phyloP scores from a whole-genome alignment of 192 early-diverging fungal genomes.

The Coemansia sp. region DNA sequence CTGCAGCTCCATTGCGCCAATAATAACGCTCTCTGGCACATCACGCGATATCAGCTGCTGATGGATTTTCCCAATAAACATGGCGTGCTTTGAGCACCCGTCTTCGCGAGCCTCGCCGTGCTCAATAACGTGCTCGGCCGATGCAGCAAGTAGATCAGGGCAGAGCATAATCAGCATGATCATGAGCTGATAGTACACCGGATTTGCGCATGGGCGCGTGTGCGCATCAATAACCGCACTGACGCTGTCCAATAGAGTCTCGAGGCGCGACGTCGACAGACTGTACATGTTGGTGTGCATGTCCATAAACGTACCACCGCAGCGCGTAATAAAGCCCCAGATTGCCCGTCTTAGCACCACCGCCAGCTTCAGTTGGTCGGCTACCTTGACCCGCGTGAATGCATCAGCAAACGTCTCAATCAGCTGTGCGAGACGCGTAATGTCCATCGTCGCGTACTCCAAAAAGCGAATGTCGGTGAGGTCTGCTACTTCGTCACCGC shows the following conservation, averaged over 20 bases:
- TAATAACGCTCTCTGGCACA: conserved; percentile 41
- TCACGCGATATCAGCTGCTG: conserved; percentile 39
- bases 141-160: conserved; percentile 61
- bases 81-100: conserved; percentile 40
- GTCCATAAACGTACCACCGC: conserved; percentile 77
- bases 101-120: conserved; percentile 55
- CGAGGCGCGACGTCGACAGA: conserved; percentile 27
- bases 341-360: conserved; percentile 76
- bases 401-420: conserved; percentile 53
- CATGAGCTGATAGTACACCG: conserved; percentile 84
- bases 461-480: conserved; percentile 81
- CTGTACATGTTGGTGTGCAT: conserved; percentile 60
- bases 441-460: conserved; percentile 81
- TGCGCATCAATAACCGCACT: conserved; percentile 59
- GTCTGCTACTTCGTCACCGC: conserved; percentile 65
- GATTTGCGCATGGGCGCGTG: conserved; percentile 58
- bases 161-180: conserved; percentile 82
- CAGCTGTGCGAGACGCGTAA: conserved; percentile 64
- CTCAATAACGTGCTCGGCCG: conserved; percentile 55
- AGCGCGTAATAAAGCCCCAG: conserved; percentile 92
- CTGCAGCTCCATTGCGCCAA: conserved; percentile 44
- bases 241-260: conserved; percentile 35
- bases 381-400: conserved; percentile 58
- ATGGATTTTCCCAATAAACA: conserved; percentile 36
- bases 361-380: conserved; percentile 72